Conservation (phyloP, 345 rosid species). For the Excoecaria cochinchinensis region DNA sequence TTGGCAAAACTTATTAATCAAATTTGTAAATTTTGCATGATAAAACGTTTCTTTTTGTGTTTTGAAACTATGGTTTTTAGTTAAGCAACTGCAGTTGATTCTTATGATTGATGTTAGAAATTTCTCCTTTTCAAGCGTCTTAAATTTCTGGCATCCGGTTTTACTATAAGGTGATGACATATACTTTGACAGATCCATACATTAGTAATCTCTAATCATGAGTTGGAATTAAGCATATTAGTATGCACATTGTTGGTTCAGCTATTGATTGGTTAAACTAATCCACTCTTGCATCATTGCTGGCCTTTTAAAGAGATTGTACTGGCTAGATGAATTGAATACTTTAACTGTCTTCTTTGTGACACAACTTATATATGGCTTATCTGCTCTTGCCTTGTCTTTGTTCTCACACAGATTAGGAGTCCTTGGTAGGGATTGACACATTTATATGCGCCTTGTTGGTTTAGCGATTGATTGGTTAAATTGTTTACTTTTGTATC, state of each 20-base stretch:
- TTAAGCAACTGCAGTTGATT: not conserved
- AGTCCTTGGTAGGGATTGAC: too few relatives aligned
- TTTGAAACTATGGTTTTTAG: not conserved
- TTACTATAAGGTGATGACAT: not conserved
- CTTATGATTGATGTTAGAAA: too few relatives aligned
- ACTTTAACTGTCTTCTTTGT: not conserved
- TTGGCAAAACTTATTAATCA: not conserved
- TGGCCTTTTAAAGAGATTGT: not conserved
- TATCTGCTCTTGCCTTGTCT: not conserved
- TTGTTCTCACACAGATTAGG: too few relatives aligned
- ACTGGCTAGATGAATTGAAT: not conserved
- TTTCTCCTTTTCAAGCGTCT: not conserved
- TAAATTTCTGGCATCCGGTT: not conserved
- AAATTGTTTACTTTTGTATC: too few relatives aligned
- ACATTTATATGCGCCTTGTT: too few relatives aligned
- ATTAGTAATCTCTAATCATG: not conserved
- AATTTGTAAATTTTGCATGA: not conserved
- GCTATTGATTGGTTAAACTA: not conserved
- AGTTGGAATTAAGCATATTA: not conserved
- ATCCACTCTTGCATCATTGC: not conserved
- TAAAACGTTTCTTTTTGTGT: not conserved
- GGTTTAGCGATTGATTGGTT: too few relatives aligned
- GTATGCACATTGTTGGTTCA: not conserved
- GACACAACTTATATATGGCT: not conserved
- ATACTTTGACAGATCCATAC: not conserved